phyloP scores from a whole-genome alignment of 139 green algal species.

The Diplosphaera chodatii region DNA sequence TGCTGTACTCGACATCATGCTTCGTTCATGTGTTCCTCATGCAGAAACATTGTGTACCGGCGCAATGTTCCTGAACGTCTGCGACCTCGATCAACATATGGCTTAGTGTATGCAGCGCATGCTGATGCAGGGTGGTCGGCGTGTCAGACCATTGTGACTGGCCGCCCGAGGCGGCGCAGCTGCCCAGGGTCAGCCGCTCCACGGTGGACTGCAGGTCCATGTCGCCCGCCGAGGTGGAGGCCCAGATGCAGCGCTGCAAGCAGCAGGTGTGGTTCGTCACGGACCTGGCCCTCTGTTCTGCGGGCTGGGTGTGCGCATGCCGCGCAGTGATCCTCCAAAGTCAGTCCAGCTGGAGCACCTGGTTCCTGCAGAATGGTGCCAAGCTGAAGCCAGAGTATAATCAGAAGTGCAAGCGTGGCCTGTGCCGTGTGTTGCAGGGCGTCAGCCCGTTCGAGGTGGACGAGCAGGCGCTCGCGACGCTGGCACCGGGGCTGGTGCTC shows the following conservation, averaged over 20 bases:
- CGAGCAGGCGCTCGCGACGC: conserved; percentile 48
- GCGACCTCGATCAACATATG: background rate
- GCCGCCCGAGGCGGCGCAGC: conserved; percentile 37
- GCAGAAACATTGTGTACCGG: too few species aligned
- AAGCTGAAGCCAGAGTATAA: too few species aligned
- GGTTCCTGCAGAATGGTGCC: too few species aligned
- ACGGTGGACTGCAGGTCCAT: background rate
- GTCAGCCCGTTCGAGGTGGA: conserved; percentile 43
- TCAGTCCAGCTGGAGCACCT: too few species aligned
- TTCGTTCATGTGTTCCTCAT: too few species aligned
- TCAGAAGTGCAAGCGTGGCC: too few species aligned
- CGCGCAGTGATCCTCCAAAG: too few species aligned
- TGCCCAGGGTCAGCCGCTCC: conserved; percentile 23
- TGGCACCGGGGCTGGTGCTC: conserved; percentile 65
- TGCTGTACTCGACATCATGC: too few species aligned
- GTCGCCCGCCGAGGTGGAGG: conserved; percentile 5
- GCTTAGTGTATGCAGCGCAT: background rate
- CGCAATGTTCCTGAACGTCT: background rate
- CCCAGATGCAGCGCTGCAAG: conserved; percentile 26
- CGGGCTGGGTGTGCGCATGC: too few species aligned
- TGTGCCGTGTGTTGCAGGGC: background rate
- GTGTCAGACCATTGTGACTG: conserved; percentile 68
- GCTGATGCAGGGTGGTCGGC: conserved; percentile 48
- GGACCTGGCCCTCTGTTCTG: too few species aligned
- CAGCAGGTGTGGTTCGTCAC: too few species aligned